Evolutionary conservation across 192 early-diverging fungal genomes (phyloP).

Genomic region (Mortierella antarctica): DNA sequence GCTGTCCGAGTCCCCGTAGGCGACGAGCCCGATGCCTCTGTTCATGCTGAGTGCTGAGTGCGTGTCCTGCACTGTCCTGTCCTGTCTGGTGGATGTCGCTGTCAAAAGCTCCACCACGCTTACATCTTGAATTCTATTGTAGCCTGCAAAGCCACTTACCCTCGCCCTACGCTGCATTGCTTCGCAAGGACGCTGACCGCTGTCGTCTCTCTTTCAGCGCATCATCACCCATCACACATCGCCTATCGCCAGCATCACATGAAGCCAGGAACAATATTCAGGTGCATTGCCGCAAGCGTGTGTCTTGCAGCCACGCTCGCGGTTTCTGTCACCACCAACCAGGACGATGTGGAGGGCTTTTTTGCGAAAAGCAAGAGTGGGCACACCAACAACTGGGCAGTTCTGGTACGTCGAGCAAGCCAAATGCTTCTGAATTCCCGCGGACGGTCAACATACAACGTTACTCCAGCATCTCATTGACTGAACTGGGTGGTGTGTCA

Average conservation of each 20-base stretch:
- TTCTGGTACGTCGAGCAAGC: conserved; percentile 70
- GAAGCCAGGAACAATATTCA: conserved; percentile 23
- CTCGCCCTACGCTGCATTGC: neutral
- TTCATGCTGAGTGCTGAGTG: conserved; percentile 23
- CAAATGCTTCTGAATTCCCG: neutral
- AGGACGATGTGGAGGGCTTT: conserved; percentile 63
- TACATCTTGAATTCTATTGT: too few relatives aligned
- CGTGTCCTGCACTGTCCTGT: neutral
- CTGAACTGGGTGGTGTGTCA: too few relatives aligned
- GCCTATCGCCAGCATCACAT: conserved; percentile 2
- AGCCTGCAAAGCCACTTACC: conserved; percentile 11
- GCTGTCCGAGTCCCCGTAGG: conserved; percentile 44
- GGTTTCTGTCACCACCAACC: conserved; percentile 25
- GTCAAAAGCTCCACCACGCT: too few relatives aligned
- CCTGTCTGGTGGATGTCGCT: neutral
- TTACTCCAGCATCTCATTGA: too few relatives aligned
- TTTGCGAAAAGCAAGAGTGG: conserved; percentile 64
- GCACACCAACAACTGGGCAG: conserved; percentile 99
- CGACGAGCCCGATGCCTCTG: conserved; percentile 42
- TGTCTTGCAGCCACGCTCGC: conserved; percentile 33
- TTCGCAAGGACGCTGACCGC: neutral
- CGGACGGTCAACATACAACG: neutral
- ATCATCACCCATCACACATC: conserved; percentile 4
- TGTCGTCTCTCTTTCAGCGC: neutral
- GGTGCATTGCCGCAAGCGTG: conserved; percentile 7